Evolutionary conservation across 2,329 filamentous ascomycete genomes (phyloP), one percentile per base, ranked within the genome.

Genomic region (Apiospora aurea): DNA sequence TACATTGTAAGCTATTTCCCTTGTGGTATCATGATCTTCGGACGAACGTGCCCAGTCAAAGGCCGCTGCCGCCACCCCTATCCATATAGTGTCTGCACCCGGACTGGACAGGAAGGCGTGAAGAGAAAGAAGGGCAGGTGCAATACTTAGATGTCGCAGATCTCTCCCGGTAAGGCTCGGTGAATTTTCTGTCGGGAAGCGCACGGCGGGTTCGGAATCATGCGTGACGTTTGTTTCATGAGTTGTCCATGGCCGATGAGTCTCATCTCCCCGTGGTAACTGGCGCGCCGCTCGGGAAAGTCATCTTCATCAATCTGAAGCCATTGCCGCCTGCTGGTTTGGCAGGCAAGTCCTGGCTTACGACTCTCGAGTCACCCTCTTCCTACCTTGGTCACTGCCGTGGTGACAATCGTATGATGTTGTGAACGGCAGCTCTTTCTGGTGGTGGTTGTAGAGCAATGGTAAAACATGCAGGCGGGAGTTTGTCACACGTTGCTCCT

Each of bases 31-130:
- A n/a, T 24, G 18, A 38, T 38, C 10, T 64, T 64, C 57, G 57
- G 57, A 64, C 41, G 57, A 64, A 64, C 21, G 21, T 10, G 34
- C 34, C 34, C 34, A 64, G 57, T 21, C 57, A 41, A 41, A 64
- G n/a, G 34, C 34, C 18, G 21, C 34, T 8, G 18, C 57, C 53
- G 53, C 57, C 57, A 34, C 57, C 57, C 34, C 57, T 41, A 41
- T 64, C 57, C 34, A 64, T 64, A 64, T 64, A 64, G 41, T 41
- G 57, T 64, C 34, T 64, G 57, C 57, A n/a, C 18, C 8, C 11
- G 10, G 21, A 41, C 29, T n/a, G 16, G 41, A 14, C 41, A 41
- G 34, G 34, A 61, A 61, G 29, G 29, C 34, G 29, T 18, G 10
- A n/a, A 41, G 34, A 3, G 8, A 7, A 14, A 41, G 53, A 41